Evolutionary conservation across 2,329 filamentous ascomycete species (phyloP), one percentile per base, ranked within the genome.

Genomic region (Chrysosporium queenslandicum): DNA sequence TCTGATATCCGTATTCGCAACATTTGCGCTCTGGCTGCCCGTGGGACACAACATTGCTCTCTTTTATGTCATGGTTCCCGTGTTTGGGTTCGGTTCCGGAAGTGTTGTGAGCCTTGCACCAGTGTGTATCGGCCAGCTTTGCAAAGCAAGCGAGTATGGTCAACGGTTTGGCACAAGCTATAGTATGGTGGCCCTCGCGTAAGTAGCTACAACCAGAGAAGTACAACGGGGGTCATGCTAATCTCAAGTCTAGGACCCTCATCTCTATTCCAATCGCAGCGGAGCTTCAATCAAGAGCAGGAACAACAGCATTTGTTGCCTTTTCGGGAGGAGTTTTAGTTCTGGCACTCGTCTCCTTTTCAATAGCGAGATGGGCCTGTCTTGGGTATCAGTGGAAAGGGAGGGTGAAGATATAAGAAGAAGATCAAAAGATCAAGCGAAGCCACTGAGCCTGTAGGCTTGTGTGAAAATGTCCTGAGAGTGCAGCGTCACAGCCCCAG

Each of bases 21-120:
- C 74, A 9, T 66, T 82, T 0, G 76, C 73, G 25, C 64, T 84
- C 1, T 78, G 80, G 79, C 67, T 80, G 2, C 74, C 75, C 0
- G 40, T 43, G 4, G 23, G 40, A 2, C 40, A 43, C 16, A 43
- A 27, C 16, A 23, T 43, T 14, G 74, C 71, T 11, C 48, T 57
- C 0, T 25, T 52, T 21, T 45, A 46, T 21, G 45, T 37, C 41
- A 52, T 45, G 25, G 37, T 45, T 9, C 50, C 50, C 8, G 40
- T 43, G 23, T 43, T 43, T 23, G 61, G 60, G 5, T 60, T 63
- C 27, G 55, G 47, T n/a, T 64, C 59, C 9, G 65, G 65, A 0
- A 56, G 63, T 1, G 59, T 58, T 0, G 63, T 66, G 16, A 63
- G 61, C 23, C 43, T 68, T 8, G 61, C 62, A 0, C 66, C 66